These are phyloP conservation scores for Yamadazyma atlantica DNA, from an alignment of 1,139 yeast genomes.

Conservation along the genomic window DNA sequence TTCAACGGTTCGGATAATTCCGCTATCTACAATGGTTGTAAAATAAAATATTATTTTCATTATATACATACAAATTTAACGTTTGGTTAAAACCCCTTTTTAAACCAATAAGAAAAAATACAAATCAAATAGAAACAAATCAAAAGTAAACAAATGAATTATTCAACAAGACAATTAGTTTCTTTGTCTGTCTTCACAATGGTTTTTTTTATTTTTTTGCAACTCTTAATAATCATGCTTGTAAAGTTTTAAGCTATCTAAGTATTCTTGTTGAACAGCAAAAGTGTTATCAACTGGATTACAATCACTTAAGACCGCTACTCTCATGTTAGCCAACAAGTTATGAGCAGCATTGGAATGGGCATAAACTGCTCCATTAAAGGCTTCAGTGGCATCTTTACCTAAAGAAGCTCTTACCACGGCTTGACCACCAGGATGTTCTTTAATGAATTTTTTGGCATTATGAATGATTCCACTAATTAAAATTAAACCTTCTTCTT, in stretches of 20 bases:
- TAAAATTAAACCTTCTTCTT: slow-evolving; percentile 61
- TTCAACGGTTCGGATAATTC: background rate
- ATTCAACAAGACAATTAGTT: too few species aligned
- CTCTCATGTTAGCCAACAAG: slow-evolving; percentile 91
- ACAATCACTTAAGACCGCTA: slow-evolving; percentile 80
- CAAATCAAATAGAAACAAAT: background rate
- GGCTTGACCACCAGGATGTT: slow-evolving; percentile 98
- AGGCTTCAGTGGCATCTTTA: slow-evolving; percentile 95
- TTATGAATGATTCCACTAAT: slow-evolving; percentile 96
- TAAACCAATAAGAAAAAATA: background rate
- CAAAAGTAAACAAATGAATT: background rate
- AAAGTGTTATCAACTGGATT: slow-evolving; percentile 54
- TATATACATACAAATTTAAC: background rate
- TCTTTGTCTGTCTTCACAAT: too few species aligned
- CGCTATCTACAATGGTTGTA: background rate
- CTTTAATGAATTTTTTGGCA: slow-evolving; percentile 77
- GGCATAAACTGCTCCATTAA: slow-evolving; percentile 96
- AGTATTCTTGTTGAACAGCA: slow-evolving; percentile 49
- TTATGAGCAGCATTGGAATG: slow-evolving; percentile 98
- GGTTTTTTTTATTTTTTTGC: background rate
- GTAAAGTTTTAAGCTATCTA: slow-evolving; percentile 31
- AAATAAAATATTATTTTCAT: background rate
- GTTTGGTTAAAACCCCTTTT: background rate
- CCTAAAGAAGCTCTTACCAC: slow-evolving; percentile 84
- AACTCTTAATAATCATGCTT: slow-evolving; percentile 3